Conservation (phyloP, 179 eudicot genomes). For the Pouteria campechiana region DNA sequence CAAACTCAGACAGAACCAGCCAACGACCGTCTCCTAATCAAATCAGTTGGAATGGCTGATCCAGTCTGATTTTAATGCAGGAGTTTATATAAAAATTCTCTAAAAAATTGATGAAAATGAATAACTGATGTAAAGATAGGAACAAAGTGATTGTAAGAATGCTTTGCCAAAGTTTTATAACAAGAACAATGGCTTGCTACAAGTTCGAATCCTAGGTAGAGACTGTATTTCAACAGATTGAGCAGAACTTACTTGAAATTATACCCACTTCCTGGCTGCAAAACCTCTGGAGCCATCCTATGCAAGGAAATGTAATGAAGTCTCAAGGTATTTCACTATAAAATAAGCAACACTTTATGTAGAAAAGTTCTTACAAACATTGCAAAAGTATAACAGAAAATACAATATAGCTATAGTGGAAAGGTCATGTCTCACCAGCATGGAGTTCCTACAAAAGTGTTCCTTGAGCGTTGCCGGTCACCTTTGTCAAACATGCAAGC, state of each 20-base stretch:
- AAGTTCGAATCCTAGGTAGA: neutral
- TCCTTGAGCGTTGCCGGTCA: constrained; percentile 87
- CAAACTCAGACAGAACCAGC: too few relatives aligned
- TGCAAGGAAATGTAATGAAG: constrained; percentile 10
- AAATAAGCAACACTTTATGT: neutral
- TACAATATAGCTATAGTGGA: neutral
- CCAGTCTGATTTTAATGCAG: too few relatives aligned
- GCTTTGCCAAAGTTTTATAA: too few relatives aligned
- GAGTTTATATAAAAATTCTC: too few relatives aligned
- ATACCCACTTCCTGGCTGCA: constrained; percentile 95
- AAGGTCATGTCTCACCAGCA: constrained; percentile 58
- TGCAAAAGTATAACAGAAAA: neutral
- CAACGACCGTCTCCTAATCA: too few relatives aligned
- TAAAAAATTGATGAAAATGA: too few relatives aligned
- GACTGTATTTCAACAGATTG: neutral
- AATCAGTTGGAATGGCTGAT: too few relatives aligned
- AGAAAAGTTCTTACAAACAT: neutral
- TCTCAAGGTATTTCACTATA: neutral
- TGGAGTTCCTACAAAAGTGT: constrained; percentile 99
- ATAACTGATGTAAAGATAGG: too few relatives aligned
- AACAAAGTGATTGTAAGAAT: too few relatives aligned
- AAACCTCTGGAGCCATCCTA: constrained; percentile 99
- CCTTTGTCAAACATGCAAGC: constrained; percentile 98
- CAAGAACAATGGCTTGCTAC: neutral
- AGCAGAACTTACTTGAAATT: constrained; percentile 74